Base-by-base conservation (phyloP, 169 alveolate species). In the Plasmodium vivax region DNA sequence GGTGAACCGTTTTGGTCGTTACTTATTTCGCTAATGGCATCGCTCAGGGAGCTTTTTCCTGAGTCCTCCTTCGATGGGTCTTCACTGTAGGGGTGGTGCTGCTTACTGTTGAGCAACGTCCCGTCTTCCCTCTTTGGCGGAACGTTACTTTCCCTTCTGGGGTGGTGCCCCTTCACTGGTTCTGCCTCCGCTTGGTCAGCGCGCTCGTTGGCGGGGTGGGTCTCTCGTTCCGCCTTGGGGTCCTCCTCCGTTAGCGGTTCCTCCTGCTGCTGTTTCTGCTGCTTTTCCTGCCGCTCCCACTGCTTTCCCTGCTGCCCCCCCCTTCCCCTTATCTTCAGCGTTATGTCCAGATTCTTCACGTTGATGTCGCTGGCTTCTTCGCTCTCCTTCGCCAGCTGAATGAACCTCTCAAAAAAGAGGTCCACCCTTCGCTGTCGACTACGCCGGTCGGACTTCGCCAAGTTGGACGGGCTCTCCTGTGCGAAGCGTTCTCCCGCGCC, bases 341-440 rank as follows among this genome's bases (percentile, higher is more conserved):
- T 79, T 80, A 90, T 80, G 62, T 90, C 73, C 82, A 90, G 34
- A 7, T 90, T 32, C 38, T 90, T 90, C 51, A 90, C 45, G 41
- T 62, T 43, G 8, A 90, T 30, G 27, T 80, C 34, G 43, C 83
- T 38, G 14, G 16, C 51, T 54, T 62, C n/a, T 62, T 90, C 91
- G 41, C 41, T 90, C 38, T 90, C 90, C 73, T 68, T 90, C 27
- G 94, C 94, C n/a, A 68, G 1, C 34, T 79, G 27, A 12, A 79
- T 23, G 6, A 90, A 79, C 51, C 51, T 90, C 12, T 80, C 79
- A 47, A 90, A 90, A 80, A 90, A 90, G 41, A 58, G 27, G 74
- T 90, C 87, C 32, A 79, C 45, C 23, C 41, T 23, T 27, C 10
- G 19, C n/a, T 82, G 6, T 36, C 41, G 3, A 30, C 7, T 23